These are phyloP conservation scores for Balakata baccata DNA, from an alignment of 345 rosid species.

Conservation along the genomic window DNA sequence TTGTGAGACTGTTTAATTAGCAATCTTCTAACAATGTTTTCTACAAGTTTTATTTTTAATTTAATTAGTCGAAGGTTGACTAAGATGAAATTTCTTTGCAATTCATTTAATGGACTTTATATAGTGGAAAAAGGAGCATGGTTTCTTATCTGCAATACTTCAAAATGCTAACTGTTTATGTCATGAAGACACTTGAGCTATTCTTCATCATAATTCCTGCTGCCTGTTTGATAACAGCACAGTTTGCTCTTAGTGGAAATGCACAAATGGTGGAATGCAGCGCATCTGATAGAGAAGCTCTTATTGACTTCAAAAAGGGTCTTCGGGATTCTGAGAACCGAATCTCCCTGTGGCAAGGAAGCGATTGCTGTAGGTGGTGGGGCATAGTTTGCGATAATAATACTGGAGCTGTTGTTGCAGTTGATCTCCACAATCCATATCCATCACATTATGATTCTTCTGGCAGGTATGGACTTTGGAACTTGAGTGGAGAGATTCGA, in stretches of 20 bases:
- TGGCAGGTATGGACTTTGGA: constrained; percentile 26
- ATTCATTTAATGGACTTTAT: no score
- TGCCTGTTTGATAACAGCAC: not conserved
- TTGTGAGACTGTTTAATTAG: no score
- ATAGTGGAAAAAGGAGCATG: not conserved
- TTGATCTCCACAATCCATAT: constrained; percentile 28
- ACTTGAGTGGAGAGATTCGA: constrained; percentile 37
- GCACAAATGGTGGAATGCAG: not conserved
- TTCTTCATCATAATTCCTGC: not conserved
- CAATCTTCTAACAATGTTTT: no score
- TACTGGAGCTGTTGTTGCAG: constrained; percentile 25
- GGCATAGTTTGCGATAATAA: constrained; percentile 29
- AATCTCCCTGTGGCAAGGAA: constrained; percentile 1
- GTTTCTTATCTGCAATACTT: not conserved
- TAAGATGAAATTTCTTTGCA: no score
- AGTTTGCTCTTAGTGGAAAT: not conserved
- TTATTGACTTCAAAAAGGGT: constrained; percentile 6
- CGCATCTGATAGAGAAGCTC: constrained; percentile 1
- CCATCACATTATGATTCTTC: constrained; percentile 13
- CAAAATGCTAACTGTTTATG: not conserved
- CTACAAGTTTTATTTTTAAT: no score
- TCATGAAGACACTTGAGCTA: not conserved
- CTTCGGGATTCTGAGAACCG: constrained; percentile 1
- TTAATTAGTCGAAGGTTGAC: no score
- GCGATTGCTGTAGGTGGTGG: constrained; percentile 37